Percentiles rank a stretch among this genome's conserved stretches.
These are phyloP conservation scores for Cyberlindnera euphorbiae DNA, from an alignment of 805 yeast species.

Conservation along the genomic window DNA sequence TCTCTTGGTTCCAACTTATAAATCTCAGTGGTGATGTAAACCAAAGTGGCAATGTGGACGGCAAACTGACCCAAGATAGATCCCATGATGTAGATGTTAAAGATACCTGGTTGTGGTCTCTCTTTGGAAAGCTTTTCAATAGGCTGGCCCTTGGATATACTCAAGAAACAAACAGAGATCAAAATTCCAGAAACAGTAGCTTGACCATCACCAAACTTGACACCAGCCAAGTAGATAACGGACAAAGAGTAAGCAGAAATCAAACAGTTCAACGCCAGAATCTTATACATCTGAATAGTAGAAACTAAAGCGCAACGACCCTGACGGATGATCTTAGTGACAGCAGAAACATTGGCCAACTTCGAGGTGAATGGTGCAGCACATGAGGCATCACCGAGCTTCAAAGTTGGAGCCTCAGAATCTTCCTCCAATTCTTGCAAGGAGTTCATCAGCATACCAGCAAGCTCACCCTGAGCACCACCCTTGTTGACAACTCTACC, in stretches of 20 bases:
- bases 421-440: conserved; percentile 55
- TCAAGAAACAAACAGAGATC: conserved; percentile 88
- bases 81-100: conserved; percentile 94
- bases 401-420: conserved; percentile 84
- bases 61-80: conserved; percentile 96
- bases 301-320: conserved; percentile 97
- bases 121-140: conserved; percentile 82
- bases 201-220: conserved; percentile 96
- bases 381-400: conserved; percentile 97
- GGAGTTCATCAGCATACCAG: conserved; percentile 60
- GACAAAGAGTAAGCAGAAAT: conserved; percentile 94
- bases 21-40: conserved; percentile 79
- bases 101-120: conserved; percentile 97
- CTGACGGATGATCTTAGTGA: conserved; percentile 90
- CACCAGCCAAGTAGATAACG: conserved; percentile 93
- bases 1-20: conserved; percentile 89
- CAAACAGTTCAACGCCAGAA: conserved; percentile 92
- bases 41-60: conserved; percentile 75
- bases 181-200: conserved; percentile 94
- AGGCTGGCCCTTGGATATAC: conserved; percentile 92
- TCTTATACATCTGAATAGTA: conserved; percentile 98
- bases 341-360: conserved; percentile 85
- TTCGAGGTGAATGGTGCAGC: conserved; percentile 99
- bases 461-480: conserved; percentile 42
- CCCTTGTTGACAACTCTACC: conserved; percentile 27